A percentile compares a stretch with the other conserved stretches of the same genome.
phyloP scores from a whole-genome alignment of 805 yeast species.

The Torulaspora quercuum region DNA sequence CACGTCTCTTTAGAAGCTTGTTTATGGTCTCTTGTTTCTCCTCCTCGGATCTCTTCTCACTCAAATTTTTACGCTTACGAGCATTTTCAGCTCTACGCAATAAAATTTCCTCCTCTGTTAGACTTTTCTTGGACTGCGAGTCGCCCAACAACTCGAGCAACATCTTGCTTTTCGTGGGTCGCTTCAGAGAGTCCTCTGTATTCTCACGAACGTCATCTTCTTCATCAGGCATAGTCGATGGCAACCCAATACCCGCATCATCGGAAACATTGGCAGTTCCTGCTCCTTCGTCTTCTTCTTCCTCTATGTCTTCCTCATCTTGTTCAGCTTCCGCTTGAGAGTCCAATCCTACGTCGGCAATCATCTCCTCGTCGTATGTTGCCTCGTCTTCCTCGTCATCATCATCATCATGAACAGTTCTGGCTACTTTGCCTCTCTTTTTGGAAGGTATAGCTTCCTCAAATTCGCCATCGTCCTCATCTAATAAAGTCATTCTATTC shows the following conservation, averaged over 20 bases:
- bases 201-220: conserved; percentile 20
- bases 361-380: neutral
- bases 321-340: conserved; percentile 19
- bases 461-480: conserved; percentile 15
- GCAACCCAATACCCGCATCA: conserved; percentile 5
- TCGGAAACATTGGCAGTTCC: conserved; percentile 3
- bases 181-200: conserved; percentile 24
- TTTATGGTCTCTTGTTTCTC: conserved; percentile 91
- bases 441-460: conserved; percentile 13
- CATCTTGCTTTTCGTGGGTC: conserved; percentile 24
- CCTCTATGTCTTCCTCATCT: conserved; percentile 18
- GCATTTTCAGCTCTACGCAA: conserved; percentile 83
- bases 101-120: conserved; percentile 82
- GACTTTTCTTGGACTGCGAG: conserved; percentile 42
- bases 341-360: conserved; percentile 4
- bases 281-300: conserved; percentile 13
- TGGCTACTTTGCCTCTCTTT: conserved; percentile 7
- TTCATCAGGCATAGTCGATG: conserved; percentile 6
- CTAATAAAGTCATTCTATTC: conserved; percentile 14
- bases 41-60: conserved; percentile 79
- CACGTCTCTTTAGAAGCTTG: conserved; percentile 78
- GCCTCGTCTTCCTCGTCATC: conserved; percentile 14
- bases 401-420: conserved; percentile 12
- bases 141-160: conserved; percentile 21
- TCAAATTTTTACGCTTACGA: conserved; percentile 79